Evolutionary conservation across 2,329 filamentous ascomycete genomes (phyloP), one percentile per base, ranked within the genome.

Genomic region (Penicillium sp.): DNA sequence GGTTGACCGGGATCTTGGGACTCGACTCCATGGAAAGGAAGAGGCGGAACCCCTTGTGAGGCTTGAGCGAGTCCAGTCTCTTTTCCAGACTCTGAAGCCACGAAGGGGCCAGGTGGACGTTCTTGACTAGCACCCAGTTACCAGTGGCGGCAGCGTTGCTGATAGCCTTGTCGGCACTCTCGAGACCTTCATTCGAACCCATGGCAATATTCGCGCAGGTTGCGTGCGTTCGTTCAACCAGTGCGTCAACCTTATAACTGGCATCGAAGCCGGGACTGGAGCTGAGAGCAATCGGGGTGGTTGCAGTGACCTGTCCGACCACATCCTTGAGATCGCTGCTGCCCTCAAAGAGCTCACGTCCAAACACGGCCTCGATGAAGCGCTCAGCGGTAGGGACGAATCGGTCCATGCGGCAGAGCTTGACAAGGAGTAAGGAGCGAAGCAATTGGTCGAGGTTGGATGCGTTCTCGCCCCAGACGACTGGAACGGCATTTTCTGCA

Each of bases 21-120:
- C 89, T 96, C 2, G 89, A 88, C 72, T 98, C 93, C 93, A 98
- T 98, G 0, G 92, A 96, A 53, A 98, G 75, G 82, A 98, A 98
- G 27, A 98, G 78, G 42, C 93, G 82, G 80, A 98, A 98, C 67
- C 95, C 87, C 32, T 83, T 79, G 72, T 97, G 89, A 25, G 95
- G 91, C 66, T 95, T 96, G 65, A 98, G 86, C 9, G 89, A 89
- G 60, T 95, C 90, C 75, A 98, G 88, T 39, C 92, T 85, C 79
- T 98, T 98, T 76, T 98, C 92, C 13, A 98, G 80, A 64, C 90
- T 95, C 72, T 97, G 92, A 28, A 98, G 78, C 95, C 95, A 98
- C 10, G 89, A 89, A 1, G 93, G 90, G 27, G 92, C 90, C 54
- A 98, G 80, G 71, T 98, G 93, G 18, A 98, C 93, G 75, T 98